A percentile compares a stretch with the other conserved stretches of the same genome.
These are phyloP conservation scores for Cyberlindnera suaveolens DNA, from an alignment of 805 yeast species.

Conservation along the genomic window DNA sequence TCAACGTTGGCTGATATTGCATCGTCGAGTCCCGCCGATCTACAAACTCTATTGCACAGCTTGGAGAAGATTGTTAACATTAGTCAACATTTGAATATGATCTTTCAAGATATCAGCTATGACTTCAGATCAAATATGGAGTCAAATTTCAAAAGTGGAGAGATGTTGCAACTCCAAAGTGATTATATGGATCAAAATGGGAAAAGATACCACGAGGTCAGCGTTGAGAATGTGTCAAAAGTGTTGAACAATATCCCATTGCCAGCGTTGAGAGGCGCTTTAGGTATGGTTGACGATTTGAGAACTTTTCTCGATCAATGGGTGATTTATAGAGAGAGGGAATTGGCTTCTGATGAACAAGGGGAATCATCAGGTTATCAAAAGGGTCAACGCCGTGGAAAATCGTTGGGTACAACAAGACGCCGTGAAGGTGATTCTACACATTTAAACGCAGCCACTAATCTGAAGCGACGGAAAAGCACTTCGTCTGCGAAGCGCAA, in stretches of 20 bases:
- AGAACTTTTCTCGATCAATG: conserved; percentile 9
- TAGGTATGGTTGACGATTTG: conserved; percentile 2
- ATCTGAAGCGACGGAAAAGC: background rate
- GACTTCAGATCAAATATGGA: conserved; percentile 14
- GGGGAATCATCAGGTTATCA: no score
- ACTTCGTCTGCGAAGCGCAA: background rate
- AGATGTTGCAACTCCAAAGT: background rate
- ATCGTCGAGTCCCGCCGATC: background rate
- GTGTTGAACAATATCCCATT: conserved; percentile 5
- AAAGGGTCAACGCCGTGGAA: background rate
- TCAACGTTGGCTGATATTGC: conserved; percentile 24
- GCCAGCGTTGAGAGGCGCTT: conserved; percentile 2
- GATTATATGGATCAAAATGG: background rate
- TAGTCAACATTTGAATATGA: conserved; percentile 8
- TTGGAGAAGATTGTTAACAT: conserved; percentile 9
- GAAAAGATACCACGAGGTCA: background rate
- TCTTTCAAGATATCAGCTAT: conserved; percentile 14
- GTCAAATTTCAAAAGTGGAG: background rate
- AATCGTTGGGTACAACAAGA: background rate
- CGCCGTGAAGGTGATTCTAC: background rate
- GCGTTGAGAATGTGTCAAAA: background rate
- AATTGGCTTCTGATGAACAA: background rate
- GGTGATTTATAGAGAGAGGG: conserved; percentile 7
- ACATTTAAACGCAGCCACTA: background rate
- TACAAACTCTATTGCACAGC: conserved; percentile 3